Evolutionary conservation across 306 rosid species (phyloP).

Genomic region (Myrica gale): DNA sequence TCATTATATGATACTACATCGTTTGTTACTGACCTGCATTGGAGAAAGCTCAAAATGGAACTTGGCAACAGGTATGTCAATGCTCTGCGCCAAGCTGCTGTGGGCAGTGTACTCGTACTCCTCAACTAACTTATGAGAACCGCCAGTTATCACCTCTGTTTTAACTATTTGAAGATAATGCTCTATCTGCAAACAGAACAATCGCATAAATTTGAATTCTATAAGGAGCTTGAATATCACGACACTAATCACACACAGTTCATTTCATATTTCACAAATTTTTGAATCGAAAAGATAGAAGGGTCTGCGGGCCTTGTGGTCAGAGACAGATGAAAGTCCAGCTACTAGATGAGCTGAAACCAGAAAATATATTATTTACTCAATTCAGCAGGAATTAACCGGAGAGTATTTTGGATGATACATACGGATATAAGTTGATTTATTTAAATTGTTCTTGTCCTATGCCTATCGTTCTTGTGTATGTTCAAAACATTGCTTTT

Average conservation of each 20-base stretch:
- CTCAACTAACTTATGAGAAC: slow-evolving; percentile 57
- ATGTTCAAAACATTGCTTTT: slow-evolving; percentile 1
- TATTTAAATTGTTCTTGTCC: too few species aligned
- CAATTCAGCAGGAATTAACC: neutral
- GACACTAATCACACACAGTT: neutral
- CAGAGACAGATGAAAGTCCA: neutral
- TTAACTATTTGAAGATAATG: slow-evolving; percentile 96
- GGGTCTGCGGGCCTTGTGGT: neutral
- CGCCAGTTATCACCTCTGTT: slow-evolving; percentile 67
- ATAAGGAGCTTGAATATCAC: neutral
- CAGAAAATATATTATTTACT: neutral
- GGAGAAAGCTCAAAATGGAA: slow-evolving; percentile 97
- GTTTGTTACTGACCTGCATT: slow-evolving; percentile 69
- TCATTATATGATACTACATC: slow-evolving; percentile 14
- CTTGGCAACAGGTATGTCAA: slow-evolving; percentile 69
- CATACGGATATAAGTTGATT: too few species aligned
- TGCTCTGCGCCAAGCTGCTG: slow-evolving; percentile 73
- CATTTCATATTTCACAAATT: neutral
- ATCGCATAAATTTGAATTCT: slow-evolving; percentile 8
- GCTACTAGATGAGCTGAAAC: neutral
- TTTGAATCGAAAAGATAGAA: neutral
- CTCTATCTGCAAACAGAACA: slow-evolving; percentile 65
- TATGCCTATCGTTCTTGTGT: neutral
- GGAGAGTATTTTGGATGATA: neutral
- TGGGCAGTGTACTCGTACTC: slow-evolving; percentile 98